Evolutionary conservation across 768 basidiomycete genomes (phyloP).

Genomic region (Serendipita sp.): DNA sequence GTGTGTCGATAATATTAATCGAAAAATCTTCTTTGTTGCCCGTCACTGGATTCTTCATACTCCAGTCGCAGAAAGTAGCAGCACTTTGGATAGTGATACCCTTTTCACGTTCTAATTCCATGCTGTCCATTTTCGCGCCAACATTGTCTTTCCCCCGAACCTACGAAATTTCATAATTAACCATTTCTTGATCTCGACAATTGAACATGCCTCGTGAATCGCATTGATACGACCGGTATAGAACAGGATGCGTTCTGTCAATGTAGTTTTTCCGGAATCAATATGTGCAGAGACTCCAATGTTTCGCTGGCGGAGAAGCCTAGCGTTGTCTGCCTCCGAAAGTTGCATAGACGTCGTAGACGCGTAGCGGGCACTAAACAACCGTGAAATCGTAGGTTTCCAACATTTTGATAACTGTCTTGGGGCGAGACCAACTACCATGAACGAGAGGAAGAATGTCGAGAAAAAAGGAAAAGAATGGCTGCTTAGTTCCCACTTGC

Average conservation of each 20-base stretch:
- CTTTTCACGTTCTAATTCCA: slow-evolving; percentile 97
- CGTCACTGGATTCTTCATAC: slow-evolving; percentile 43
- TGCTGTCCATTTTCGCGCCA: slow-evolving; percentile 99
- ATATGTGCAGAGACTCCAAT: slow-evolving; percentile 94
- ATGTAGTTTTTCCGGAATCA: slow-evolving; percentile 93
- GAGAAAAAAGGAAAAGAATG: too few species aligned
- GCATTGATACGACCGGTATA: slow-evolving; percentile 92
- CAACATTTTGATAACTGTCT: neutral
- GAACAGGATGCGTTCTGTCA: slow-evolving; percentile 89
- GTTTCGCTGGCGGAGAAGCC: slow-evolving; percentile 70
- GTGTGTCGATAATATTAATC: slow-evolving; percentile 97
- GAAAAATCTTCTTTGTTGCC: slow-evolving; percentile 67
- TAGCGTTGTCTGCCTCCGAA: slow-evolving; percentile 45
- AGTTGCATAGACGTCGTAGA: slow-evolving; percentile 18
- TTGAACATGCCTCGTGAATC: slow-evolving; percentile 75
- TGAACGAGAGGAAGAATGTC: neutral
- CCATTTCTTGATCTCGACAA: neutral
- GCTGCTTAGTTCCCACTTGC: neutral
- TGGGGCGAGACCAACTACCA: neutral
- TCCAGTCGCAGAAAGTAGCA: slow-evolving; percentile 97
- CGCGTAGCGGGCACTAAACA: neutral
- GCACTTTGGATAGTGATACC: slow-evolving; percentile 99
- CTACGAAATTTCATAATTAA: slow-evolving; percentile 23
- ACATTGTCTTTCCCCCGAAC: slow-evolving; percentile 89
- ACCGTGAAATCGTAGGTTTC: neutral